A percentile compares a stretch with the other conserved stretches of the same genome.
Conservation (phyloP, 768 basidiomycete genomes). For the Mycena indigotica region DNA sequence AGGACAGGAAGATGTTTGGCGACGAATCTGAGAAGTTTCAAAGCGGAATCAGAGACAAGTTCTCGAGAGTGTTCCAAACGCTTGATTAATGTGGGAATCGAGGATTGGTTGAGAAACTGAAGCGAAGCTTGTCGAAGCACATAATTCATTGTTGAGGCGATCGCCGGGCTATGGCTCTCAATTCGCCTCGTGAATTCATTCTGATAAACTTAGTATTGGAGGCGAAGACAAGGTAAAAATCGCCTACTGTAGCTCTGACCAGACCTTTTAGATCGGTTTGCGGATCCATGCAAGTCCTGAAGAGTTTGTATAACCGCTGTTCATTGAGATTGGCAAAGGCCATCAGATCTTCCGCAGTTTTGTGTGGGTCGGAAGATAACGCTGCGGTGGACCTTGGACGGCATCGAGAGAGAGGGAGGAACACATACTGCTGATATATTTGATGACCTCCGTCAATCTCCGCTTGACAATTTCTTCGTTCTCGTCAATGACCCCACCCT, state of each 20-base stretch:
- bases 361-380: slow-evolving; percentile 66
- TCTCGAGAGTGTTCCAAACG: slow-evolving; percentile 53
- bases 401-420: background rate
- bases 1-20: slow-evolving; percentile 78
- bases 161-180: slow-evolving; percentile 65
- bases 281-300: slow-evolving; percentile 80
- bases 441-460: slow-evolving; percentile 56
- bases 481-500: slow-evolving; percentile 92
- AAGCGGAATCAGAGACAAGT: slow-evolving; percentile 49
- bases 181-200: slow-evolving; percentile 78
- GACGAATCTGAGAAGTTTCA: slow-evolving; percentile 55
- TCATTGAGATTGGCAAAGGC: slow-evolving; percentile 89
- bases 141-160: slow-evolving; percentile 66
- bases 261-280: slow-evolving; percentile 82
- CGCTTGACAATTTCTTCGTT: slow-evolving; percentile 65
- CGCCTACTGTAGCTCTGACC: slow-evolving; percentile 71
- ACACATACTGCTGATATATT: slow-evolving; percentile 61
- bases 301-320: slow-evolving; percentile 78
- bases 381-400: slow-evolving; percentile 33
- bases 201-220: slow-evolving; percentile 39
- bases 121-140: slow-evolving; percentile 73
- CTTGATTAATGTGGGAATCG: slow-evolving; percentile 78
- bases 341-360: slow-evolving; percentile 76
- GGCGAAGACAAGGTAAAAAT: background rate
- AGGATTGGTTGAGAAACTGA: slow-evolving; percentile 81